phyloP scores from a whole-genome alignment of 1,284 basidiomycete species.

The Agroathelia rolfsii region DNA sequence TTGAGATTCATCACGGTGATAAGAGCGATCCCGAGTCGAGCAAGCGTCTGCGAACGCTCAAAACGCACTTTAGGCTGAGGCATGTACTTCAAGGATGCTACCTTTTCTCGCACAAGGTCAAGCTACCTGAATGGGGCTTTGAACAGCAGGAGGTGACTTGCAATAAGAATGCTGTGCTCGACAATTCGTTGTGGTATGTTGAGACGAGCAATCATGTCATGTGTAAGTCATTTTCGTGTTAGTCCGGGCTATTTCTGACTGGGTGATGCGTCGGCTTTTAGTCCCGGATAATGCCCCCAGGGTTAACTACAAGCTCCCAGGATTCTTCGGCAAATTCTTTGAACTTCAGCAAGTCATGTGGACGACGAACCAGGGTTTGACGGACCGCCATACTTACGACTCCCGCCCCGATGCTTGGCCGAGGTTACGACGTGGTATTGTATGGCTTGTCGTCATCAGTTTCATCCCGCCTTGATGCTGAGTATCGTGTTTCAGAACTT shows the following conservation, averaged over 20 bases:
- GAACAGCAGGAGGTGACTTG: constrained; percentile 99
- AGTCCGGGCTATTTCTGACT: constrained; percentile 1
- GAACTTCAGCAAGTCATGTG: constrained; percentile 97
- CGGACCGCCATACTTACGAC: constrained; percentile 91
- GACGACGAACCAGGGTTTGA: constrained; percentile 93
- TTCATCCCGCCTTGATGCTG: constrained; percentile 2
- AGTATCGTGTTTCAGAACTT: constrained; percentile 59
- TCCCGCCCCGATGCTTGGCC: constrained; percentile 91
- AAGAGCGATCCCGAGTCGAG: constrained; percentile 56
- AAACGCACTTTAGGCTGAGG: constrained; percentile 77
- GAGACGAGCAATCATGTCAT: constrained; percentile 79
- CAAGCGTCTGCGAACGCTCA: constrained; percentile 70
- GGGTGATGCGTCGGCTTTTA: constrained; percentile 21
- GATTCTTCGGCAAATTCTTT: constrained; percentile 84
- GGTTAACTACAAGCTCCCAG: constrained; percentile 83
- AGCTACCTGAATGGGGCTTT: constrained; percentile 94
- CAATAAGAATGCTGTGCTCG: constrained; percentile 89
- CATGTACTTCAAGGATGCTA: constrained; percentile 91
- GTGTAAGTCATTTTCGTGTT: constrained; percentile 38
- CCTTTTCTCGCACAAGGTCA: constrained; percentile 96
- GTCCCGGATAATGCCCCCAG: constrained; percentile 64
- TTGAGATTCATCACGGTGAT: constrained; percentile 78
- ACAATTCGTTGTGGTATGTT: constrained; percentile 91
- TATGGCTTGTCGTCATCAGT: constrained; percentile 30
- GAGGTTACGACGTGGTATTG: constrained; percentile 82